Percentiles rank a stretch among this genome's conserved stretches.
Evolutionary conservation across 2,329 filamentous ascomycete species (phyloP).

Genomic region (Nigrospora osmanthi): DNA sequence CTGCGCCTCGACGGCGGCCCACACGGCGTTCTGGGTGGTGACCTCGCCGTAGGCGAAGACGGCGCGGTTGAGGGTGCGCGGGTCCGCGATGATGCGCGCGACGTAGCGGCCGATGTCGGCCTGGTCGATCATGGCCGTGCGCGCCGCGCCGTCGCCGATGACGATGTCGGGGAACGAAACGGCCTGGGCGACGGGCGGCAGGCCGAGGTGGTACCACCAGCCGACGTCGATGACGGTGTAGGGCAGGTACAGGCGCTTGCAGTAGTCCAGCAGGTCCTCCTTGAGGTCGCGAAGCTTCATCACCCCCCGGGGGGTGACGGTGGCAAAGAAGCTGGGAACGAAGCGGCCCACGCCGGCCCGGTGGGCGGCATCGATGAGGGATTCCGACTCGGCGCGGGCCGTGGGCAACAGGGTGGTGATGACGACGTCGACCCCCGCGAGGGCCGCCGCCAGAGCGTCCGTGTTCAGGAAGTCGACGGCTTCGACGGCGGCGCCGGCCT

Average conservation of each 20-base stretch:
- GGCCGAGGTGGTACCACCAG: slow-evolving; percentile 9
- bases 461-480: no score
- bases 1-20: slow-evolving; percentile 31
- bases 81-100: slow-evolving; percentile 37
- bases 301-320: slow-evolving; percentile 31
- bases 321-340: slow-evolving; percentile 41
- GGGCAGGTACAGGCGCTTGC: slow-evolving; percentile 9
- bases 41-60: slow-evolving; percentile 38
- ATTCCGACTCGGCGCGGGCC: slow-evolving; percentile 31
- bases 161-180: slow-evolving; percentile 12
- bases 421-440: slow-evolving; percentile 35
- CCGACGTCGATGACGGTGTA: slow-evolving; percentile 14
- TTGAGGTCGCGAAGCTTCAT: slow-evolving; percentile 15
- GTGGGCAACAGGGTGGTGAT: slow-evolving; percentile 30
- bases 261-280: slow-evolving; percentile 9
- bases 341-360: slow-evolving; percentile 41
- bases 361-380: slow-evolving; percentile 38
- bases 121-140: slow-evolving; percentile 33
- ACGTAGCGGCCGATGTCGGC: slow-evolving; percentile 40
- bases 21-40: slow-evolving; percentile 34
- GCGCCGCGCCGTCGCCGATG: slow-evolving; percentile 32
- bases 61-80: slow-evolving; percentile 40
- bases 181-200: slow-evolving; percentile 6
- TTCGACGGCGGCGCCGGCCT: no score
- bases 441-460: no score